Evolutionary conservation across 192 early-diverging fungal genomes (phyloP).

Genomic region (Coemansia guatemalensis): DNA sequence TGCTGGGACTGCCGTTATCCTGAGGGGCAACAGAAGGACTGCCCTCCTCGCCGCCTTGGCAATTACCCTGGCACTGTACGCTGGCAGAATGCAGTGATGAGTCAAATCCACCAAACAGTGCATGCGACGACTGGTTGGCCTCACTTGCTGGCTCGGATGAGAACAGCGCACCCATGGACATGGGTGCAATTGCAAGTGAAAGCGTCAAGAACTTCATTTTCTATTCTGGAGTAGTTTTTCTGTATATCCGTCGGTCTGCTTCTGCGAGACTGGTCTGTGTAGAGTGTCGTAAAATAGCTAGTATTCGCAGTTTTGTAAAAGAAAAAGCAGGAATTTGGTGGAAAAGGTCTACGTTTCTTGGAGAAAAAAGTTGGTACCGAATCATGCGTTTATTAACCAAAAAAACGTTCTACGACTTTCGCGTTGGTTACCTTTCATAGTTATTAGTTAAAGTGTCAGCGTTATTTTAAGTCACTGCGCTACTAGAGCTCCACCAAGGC

Average conservation of each 20-base stretch:
- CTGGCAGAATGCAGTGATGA: not conserved
- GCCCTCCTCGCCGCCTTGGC: constrained; percentile 11
- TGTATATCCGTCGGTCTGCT: not conserved
- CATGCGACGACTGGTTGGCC: not conserved
- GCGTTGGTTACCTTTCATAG: not conserved
- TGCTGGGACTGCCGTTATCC: not conserved
- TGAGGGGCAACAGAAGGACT: constrained; percentile 2
- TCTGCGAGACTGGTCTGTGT: not conserved
- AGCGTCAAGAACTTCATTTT: constrained; percentile 29
- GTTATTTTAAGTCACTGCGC: not conserved
- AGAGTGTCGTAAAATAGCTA: not conserved
- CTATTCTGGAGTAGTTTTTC: not conserved
- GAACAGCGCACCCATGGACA: not conserved
- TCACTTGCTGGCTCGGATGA: not conserved
- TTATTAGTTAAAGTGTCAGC: not conserved
- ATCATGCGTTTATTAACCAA: not conserved
- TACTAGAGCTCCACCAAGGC: not conserved
- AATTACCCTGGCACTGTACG: constrained; percentile 35
- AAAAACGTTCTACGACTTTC: not conserved
- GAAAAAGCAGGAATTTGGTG: not conserved
- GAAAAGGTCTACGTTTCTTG: not conserved
- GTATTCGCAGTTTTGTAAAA: not conserved
- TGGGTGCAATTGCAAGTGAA: constrained; percentile 14
- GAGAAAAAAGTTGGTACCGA: not conserved
- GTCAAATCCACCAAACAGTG: not conserved